These are phyloP conservation scores for Candida ipomoeae DNA, from an alignment of 805 yeast species.

Conservation along the genomic window DNA sequence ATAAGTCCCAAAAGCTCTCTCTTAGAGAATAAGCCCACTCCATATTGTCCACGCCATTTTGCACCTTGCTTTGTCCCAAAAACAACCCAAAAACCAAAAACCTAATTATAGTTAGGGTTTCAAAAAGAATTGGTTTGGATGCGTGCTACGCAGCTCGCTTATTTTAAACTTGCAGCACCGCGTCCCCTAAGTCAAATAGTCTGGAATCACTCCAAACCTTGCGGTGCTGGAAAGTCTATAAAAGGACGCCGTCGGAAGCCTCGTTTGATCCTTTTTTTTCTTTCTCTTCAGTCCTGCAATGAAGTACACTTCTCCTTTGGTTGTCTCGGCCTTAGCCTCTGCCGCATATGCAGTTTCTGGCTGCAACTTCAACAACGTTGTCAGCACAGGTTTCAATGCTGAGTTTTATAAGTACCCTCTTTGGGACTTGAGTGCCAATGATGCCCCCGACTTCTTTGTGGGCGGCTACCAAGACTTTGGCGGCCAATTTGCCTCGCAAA, in stretches of 20 bases:
- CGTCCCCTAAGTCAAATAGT: not conserved
- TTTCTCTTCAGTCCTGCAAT: not conserved
- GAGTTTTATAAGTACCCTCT: conserved; percentile 3
- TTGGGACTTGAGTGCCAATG: not conserved
- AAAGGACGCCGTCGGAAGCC: not conserved
- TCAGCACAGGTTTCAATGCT: conserved; percentile 4
- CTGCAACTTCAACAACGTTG: not conserved
- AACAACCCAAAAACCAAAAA: too few relatives aligned
- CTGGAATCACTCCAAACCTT: not conserved
- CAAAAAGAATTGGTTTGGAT: not conserved
- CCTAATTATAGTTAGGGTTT: too few relatives aligned
- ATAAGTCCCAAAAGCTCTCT: too few relatives aligned
- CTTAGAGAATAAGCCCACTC: too few relatives aligned
- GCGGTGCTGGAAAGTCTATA: not conserved
- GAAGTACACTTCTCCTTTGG: not conserved
- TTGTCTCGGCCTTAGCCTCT: conserved; percentile 1
- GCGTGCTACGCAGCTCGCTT: not conserved
- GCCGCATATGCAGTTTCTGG: conserved; percentile 4
- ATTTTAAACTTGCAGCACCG: not conserved
- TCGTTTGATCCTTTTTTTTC: not conserved
- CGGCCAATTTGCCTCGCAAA: not conserved
- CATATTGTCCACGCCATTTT: not conserved
- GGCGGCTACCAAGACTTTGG: conserved; percentile 1
- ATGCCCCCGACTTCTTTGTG: not conserved
- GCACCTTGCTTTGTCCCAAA: not conserved